Base-by-base conservation (phyloP, 306 rosid species). In the Acmispon strigosus region DNA sequence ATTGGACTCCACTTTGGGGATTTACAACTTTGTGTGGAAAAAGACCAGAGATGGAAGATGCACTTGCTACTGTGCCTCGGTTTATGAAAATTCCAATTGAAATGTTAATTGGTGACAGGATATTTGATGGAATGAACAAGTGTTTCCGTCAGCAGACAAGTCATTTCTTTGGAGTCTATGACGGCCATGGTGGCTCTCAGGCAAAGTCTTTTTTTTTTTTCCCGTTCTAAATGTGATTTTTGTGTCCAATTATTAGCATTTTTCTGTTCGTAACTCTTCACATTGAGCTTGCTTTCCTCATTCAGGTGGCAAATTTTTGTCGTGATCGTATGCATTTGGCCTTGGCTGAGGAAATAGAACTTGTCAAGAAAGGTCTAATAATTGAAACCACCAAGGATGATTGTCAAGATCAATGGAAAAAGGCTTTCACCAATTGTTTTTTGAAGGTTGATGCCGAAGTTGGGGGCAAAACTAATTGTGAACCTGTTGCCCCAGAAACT, bases 31-130 rank as follows among this genome's bases (percentile, higher is more conserved):
- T 85, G 19, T 85, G 92, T 63, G 97, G 97, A 59, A 87, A 89
- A 84, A 88, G 97, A 57, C 92, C 97, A 6, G 97, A 91, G 80
- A 91, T 91, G 97, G 97, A 91, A 87, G 97, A 91, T 80, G 89
- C 96, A 54, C 37, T 82, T 34, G 87, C 91, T 13, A 45, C 80
- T 36, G 82, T 82, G 8, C 97, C 97, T 22, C 83, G 74, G 20
- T 73, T 88, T 52, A 53, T 78, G 42, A 85, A 87, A 76, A 81
- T 91, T 84, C 97, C 97, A 36, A 75, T 91, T 61, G 81, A 89
- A 75, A 82, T 89, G 97, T 82, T 91, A 50, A 73, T 82, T n/a
- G 89, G 89, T 24, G 85, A 89, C 37, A 81, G 83, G 39, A 75
- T 80, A 74, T 19, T 84, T 53, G 89, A 85, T 68, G 89, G 92